phyloP scores from a whole-genome alignment of 2,329 filamentous ascomycete species.

The Huntiella abstrusa region DNA sequence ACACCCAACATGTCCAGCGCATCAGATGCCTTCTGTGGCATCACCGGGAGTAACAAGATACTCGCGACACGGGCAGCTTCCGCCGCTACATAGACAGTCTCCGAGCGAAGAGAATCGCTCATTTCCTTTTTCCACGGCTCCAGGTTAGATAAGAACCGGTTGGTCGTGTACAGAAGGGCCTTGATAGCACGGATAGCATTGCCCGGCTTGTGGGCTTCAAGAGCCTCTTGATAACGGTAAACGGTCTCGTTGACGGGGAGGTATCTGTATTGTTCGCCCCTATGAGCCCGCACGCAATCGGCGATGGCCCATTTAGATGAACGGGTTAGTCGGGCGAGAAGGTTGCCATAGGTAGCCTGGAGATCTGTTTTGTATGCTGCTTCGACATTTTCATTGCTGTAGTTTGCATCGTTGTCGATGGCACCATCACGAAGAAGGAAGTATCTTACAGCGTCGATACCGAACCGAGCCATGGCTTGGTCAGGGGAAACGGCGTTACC shows the following conservation, averaged over 20 bases:
- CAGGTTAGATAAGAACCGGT: constrained; percentile 33
- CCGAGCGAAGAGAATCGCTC: constrained; percentile 22
- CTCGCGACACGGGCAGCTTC: constrained; percentile 64
- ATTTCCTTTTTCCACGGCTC: constrained; percentile 46
- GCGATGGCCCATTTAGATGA: constrained; percentile 50
- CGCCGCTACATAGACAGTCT: constrained; percentile 48
- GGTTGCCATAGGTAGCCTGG: constrained; percentile 61
- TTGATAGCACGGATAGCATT: constrained; percentile 9
- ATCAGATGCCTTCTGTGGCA: constrained; percentile 56
- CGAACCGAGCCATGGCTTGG: constrained; percentile 75
- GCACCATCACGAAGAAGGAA: constrained; percentile 71
- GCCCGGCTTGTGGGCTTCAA: constrained; percentile 10
- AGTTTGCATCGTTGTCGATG: constrained; percentile 61
- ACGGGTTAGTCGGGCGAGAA: constrained; percentile 51
- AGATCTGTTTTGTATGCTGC: constrained; percentile 63
- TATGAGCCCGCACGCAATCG: constrained; percentile 28
- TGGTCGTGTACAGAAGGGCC: constrained; percentile 15
- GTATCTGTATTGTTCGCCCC: not conserved
- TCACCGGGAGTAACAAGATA: constrained; percentile 79
- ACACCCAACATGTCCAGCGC: constrained; percentile 69
- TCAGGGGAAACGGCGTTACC: constrained; percentile 94
- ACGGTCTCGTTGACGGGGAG: constrained; percentile 10
- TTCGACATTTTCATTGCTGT: constrained; percentile 61
- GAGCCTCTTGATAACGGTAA: constrained; percentile 6
- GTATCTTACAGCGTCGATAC: constrained; percentile 72